phyloP scores from a whole-genome alignment of 2,329 filamentous ascomycete genomes.

The Aureobasidium subglaciale region DNA sequence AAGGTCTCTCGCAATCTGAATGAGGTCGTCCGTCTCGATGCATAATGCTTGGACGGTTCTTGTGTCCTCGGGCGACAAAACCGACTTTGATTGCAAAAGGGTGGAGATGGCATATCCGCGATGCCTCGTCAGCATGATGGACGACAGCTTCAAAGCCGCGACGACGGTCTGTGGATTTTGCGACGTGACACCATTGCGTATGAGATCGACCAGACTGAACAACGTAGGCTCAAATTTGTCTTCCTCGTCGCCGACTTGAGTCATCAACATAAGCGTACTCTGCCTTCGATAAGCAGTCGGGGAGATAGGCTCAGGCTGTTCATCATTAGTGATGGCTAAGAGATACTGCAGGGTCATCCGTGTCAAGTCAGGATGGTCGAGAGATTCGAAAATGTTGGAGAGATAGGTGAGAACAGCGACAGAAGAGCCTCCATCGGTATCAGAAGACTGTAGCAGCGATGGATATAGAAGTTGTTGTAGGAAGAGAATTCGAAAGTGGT shows the following conservation, averaged over 20 bases:
- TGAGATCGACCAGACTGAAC: constrained; percentile 88
- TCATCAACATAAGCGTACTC: constrained; percentile 82
- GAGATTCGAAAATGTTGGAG: constrained; percentile 77
- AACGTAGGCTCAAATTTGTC: constrained; percentile 74
- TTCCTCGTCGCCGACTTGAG: constrained; percentile 66
- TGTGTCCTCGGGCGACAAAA: constrained; percentile 42
- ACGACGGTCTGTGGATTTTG: constrained; percentile 81
- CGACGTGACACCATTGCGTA: constrained; percentile 77
- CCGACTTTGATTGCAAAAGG: constrained; percentile 48
- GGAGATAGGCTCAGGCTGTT: constrained; percentile 36
- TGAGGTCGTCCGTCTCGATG: constrained; percentile 65
- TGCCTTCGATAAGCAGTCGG: constrained; percentile 68
- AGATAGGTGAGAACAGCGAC: constrained; percentile 93
- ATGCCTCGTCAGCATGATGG: constrained; percentile 78
- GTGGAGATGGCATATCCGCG: constrained; percentile 78
- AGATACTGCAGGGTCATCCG: constrained; percentile 91
- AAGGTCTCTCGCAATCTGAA: constrained; percentile 60
- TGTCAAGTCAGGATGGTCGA: constrained; percentile 90
- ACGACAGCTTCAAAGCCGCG: constrained; percentile 80
- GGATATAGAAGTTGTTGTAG: constrained; percentile 93
- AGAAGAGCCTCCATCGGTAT: constrained; percentile 92
- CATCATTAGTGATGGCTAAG: constrained; percentile 65
- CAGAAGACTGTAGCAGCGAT: constrained; percentile 90
- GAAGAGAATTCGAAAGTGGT: constrained; percentile 96
- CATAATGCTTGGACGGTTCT: constrained; percentile 69